Base-by-base conservation (phyloP, 352 stramenopile species). In the Blastocystis sp. region DNA sequence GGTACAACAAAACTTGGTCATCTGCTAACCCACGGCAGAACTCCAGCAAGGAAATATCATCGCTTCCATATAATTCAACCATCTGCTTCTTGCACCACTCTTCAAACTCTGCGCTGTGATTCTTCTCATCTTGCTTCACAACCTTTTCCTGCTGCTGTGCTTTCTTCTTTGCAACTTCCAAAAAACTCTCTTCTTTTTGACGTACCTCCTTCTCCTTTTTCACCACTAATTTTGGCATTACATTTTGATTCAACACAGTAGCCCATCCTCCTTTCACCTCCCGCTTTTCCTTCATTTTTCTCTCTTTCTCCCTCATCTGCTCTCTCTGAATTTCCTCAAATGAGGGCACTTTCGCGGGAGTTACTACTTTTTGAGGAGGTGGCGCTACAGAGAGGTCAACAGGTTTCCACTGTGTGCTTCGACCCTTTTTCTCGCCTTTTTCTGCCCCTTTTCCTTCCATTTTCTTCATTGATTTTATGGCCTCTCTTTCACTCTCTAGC, bases 11-110 rank as follows among this genome's bases (percentile, higher is more conserved):
- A 3, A 62, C 47, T 50, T 85, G 73, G 13, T 37, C 26, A 43
- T 85, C 73, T 39, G 65, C 73, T 24, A 85, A 65, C 20, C 43
- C 73, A 50, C 59, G 54, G 50, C 73, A 85, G 53, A 85, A 85
- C 20, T 85, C 73, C 26, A 85, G 47, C 54, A 85, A 55, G 7
- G 73, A 85, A 20, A 85, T 85, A 43, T 85, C 73, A 43, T 85
- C 73, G 34, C 73, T 85, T 53, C 73, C 73, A 45, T 50, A 85
- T 18, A 85, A 55, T 9, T 34, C 37, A 13, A 85, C 34, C 43
- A 85, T 85, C 30, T 85, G 13, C 18, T 85, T 26, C 39, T 30
- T 65, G 39, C 73, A 68, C 73, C 73, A 85, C 26, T 66, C 55
- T n/a, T 85, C 54, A n/a, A 85, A 65, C 26, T 59, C 30, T 53